Conservation (phyloP, 352 stramenopile genomes). For the Phytophthora sp. region DNA sequence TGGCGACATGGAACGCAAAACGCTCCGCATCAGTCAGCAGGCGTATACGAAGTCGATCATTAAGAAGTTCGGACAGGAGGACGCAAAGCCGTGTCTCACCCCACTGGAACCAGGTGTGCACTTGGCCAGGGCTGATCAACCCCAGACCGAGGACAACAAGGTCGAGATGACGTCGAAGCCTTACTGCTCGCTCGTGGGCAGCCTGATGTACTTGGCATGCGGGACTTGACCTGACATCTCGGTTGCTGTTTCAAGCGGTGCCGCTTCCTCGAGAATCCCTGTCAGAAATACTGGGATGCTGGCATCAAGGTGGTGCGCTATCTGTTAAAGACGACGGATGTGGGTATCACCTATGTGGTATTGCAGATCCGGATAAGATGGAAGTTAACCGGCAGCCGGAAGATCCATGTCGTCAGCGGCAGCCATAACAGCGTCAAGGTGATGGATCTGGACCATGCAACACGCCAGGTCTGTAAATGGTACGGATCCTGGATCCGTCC, state of each 20-base stretch:
- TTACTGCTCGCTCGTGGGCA: slow-evolving; percentile 21
- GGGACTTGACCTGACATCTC: slow-evolving; percentile 31
- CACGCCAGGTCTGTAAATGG: no score
- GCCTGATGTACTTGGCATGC: slow-evolving; percentile 30
- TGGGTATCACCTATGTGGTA: no score
- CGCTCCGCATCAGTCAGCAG: slow-evolving; percentile 2
- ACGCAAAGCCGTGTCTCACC: slow-evolving; percentile 19
- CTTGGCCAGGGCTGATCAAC: neutral
- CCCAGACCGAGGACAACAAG: slow-evolving; percentile 11
- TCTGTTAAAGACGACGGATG: no score
- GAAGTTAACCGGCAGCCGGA: no score
- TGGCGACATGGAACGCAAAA: slow-evolving; percentile 14
- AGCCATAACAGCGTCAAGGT: no score
- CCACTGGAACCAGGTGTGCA: slow-evolving; percentile 10
- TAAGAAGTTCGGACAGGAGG: slow-evolving; percentile 12
- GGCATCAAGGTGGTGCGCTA: no score
- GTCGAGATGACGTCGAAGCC: slow-evolving; percentile 13
- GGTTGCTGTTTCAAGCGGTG: slow-evolving; percentile 20
- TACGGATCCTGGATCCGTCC: no score
- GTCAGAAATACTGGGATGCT: no score
- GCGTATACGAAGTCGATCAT: slow-evolving; percentile 15
- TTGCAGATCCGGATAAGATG: no score
- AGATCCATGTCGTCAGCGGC: no score
- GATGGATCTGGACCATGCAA: no score
- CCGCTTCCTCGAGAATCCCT: no score